Evolutionary conservation across 2,329 filamentous ascomycete species (phyloP).

Genomic region (Diaporthe nobilis): DNA sequence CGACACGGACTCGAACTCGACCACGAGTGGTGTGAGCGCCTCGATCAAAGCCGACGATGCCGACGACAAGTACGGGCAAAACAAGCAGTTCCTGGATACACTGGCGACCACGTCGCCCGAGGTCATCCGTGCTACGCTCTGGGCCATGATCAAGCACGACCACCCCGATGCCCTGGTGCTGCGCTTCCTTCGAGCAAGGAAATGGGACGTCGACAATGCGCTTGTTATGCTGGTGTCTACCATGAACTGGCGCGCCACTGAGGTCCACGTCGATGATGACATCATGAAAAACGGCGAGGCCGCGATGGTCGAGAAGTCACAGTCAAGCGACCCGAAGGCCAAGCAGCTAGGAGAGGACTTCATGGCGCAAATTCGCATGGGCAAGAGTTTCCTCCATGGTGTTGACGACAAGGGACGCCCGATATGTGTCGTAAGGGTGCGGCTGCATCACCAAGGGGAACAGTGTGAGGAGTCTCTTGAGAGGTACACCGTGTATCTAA

Average conservation of each 20-base stretch:
- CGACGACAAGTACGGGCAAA: slow-evolving; percentile 95
- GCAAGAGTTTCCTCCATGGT: slow-evolving; percentile 94
- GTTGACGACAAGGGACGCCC: slow-evolving; percentile 87
- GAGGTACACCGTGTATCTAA: slow-evolving; percentile 91
- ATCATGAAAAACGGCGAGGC: slow-evolving; percentile 85
- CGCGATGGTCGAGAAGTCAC: slow-evolving; percentile 73
- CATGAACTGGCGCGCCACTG: slow-evolving; percentile 88
- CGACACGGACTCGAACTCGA: slow-evolving; percentile 53
- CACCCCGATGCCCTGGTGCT: slow-evolving; percentile 89
- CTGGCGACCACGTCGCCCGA: slow-evolving; percentile 83
- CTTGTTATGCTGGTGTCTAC: slow-evolving; percentile 95
- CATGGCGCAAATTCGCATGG: slow-evolving; percentile 85
- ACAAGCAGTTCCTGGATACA: slow-evolving; percentile 87
- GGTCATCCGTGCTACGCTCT: slow-evolving; percentile 84
- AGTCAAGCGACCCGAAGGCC: slow-evolving; percentile 66
- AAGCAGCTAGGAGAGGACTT: slow-evolving; percentile 84
- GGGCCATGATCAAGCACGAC: slow-evolving; percentile 96
- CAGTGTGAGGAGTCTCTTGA: slow-evolving; percentile 88
- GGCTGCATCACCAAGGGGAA: slow-evolving; percentile 85
- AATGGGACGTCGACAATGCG: slow-evolving; percentile 96
- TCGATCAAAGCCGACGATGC: slow-evolving; percentile 62
- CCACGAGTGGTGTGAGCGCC: slow-evolving; percentile 54
- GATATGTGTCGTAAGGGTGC: slow-evolving; percentile 87
- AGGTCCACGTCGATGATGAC: slow-evolving; percentile 91
- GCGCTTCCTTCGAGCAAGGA: slow-evolving; percentile 88